Evolutionary conservation across 2,329 filamentous ascomycete genomes (phyloP).

Genomic region (Sarocladium strictum): DNA sequence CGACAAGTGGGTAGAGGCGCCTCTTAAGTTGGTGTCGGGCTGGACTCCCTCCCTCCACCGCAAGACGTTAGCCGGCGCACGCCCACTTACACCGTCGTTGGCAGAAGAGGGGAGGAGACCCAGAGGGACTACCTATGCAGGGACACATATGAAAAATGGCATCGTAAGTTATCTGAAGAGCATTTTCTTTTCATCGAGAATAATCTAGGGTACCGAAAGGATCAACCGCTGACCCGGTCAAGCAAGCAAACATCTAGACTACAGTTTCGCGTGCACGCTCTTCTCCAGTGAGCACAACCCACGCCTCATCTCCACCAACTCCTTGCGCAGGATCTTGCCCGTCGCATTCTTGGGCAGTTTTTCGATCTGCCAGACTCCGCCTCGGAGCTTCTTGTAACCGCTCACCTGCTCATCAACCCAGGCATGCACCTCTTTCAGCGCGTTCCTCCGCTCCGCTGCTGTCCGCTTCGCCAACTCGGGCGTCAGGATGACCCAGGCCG

Average conservation of each 20-base stretch:
- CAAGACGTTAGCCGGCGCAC: slow-evolving; percentile 4
- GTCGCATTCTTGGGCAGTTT: slow-evolving; percentile 30
- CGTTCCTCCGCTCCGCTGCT: slow-evolving; percentile 12
- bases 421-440: slow-evolving; percentile 24
- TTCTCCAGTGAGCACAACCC: slow-evolving; percentile 24
- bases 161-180: too few species aligned
- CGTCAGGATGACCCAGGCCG: slow-evolving; percentile 31
- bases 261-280: slow-evolving; percentile 14
- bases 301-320: slow-evolving; percentile 24
- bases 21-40: neutral
- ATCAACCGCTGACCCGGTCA: too few species aligned
- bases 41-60: neutral
- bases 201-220: too few species aligned
- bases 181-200: too few species aligned
- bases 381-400: slow-evolving; percentile 35
- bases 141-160: neutral
- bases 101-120: neutral
- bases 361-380: slow-evolving; percentile 27
- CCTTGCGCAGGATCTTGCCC: slow-evolving; percentile 29
- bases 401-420: slow-evolving; percentile 29
- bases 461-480: slow-evolving; percentile 13
- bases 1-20: neutral
- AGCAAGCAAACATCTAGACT: too few species aligned
- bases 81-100: neutral
- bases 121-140: neutral